A percentile compares a stretch with the other conserved stretches of the same genome.
Evolutionary conservation across 2,329 filamentous ascomycete species (phyloP).

Genomic region (Lanzia echinophila): DNA sequence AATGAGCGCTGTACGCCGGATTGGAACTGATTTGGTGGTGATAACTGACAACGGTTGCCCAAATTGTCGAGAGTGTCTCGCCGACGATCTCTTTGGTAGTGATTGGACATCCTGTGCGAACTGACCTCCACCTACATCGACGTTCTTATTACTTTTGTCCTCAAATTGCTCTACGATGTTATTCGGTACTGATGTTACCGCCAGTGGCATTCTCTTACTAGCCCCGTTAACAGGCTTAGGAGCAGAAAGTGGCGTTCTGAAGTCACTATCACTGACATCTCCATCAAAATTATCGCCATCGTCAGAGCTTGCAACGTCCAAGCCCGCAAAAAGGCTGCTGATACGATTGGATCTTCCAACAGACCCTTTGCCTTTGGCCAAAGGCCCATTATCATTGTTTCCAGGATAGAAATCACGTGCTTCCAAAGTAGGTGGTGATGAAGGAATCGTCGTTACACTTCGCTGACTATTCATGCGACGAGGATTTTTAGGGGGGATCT

Average conservation of each 20-base stretch:
- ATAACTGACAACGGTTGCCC: slow-evolving; percentile 28
- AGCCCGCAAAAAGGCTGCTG: slow-evolving; percentile 81
- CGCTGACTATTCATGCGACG: slow-evolving; percentile 44
- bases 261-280: slow-evolving; percentile 61
- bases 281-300: slow-evolving; percentile 58
- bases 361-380: slow-evolving; percentile 48
- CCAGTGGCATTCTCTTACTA: slow-evolving; percentile 14
- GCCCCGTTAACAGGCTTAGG: slow-evolving; percentile 41
- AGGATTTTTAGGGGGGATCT: slow-evolving; percentile 54
- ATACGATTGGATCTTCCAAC: slow-evolving; percentile 64
- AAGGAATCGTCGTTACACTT: slow-evolving; percentile 39
- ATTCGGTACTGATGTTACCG: slow-evolving; percentile 24
- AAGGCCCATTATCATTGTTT: slow-evolving; percentile 73
- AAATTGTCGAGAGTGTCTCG: slow-evolving; percentile 23
- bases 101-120: slow-evolving; percentile 19
- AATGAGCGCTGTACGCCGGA: slow-evolving; percentile 74
- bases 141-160: not conserved
- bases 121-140: slow-evolving; percentile 14
- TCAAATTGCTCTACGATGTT: not conserved
- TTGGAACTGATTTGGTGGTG: slow-evolving; percentile 41
- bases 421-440: slow-evolving; percentile 40
- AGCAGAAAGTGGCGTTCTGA: slow-evolving; percentile 57
- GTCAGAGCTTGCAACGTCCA: slow-evolving; percentile 65
- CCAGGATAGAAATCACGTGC: slow-evolving; percentile 65
- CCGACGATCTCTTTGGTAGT: slow-evolving; percentile 13